A percentile compares a stretch with the other conserved stretches of the same genome.
Conservation (phyloP, 75 land plant genomes). For the Selaginella moellendorffii region DNA sequence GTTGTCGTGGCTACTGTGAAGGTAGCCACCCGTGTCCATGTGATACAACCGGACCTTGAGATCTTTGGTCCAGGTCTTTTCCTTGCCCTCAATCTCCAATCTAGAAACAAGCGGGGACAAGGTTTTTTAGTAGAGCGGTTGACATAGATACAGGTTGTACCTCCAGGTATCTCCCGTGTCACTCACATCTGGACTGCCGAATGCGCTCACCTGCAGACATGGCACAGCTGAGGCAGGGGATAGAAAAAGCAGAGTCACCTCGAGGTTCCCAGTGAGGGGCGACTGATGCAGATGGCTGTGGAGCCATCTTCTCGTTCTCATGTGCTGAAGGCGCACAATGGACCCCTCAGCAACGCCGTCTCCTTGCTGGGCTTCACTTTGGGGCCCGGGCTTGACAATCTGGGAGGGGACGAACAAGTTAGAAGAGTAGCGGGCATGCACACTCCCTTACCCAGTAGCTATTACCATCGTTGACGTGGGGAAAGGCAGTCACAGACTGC, state of each 20-base stretch:
- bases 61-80: neutral
- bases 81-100: constrained; percentile 4
- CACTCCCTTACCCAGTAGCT: constrained; percentile 94
- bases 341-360: neutral
- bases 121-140: neutral
- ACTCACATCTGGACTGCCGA: neutral
- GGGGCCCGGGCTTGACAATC: neutral
- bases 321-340: constrained; percentile 2
- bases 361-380: neutral
- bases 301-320: constrained; percentile 3
- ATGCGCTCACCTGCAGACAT: constrained; percentile 6
- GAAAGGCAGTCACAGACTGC: constrained; percentile 87
- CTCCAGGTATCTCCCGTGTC: constrained; percentile 8
- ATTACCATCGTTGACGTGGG: constrained; percentile 74
- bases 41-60: neutral
- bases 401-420: neutral
- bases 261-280: constrained; percentile 6
- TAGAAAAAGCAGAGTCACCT: constrained; percentile 1
- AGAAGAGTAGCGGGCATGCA: too few relatives aligned
- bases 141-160: neutral
- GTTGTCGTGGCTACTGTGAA: constrained; percentile 9
- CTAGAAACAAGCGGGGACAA: neutral
- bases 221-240: neutral
- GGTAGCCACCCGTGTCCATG: constrained; percentile 7
- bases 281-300: constrained; percentile 3